phyloP scores from a whole-genome alignment of 306 rosid species.

The Lagenaria siceraria region DNA sequence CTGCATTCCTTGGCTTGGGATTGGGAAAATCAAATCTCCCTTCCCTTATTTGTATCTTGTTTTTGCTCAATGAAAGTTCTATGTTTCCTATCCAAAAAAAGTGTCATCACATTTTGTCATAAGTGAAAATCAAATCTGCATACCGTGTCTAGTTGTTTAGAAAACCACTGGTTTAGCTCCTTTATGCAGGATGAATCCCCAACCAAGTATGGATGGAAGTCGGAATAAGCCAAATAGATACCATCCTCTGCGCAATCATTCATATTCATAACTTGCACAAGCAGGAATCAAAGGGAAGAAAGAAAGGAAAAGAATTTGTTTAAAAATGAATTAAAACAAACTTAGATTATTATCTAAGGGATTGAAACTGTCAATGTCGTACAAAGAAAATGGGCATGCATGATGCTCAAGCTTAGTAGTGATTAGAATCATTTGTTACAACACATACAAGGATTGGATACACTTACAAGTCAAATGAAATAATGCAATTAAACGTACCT shows the following conservation, averaged over 20 bases:
- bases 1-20: neutral
- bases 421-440: neutral
- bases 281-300: neutral
- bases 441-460: neutral
- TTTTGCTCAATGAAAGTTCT: neutral
- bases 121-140: slow-evolving; percentile 7
- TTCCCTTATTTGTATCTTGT: neutral
- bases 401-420: neutral
- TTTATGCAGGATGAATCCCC: slow-evolving; percentile 80
- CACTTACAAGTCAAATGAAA: neutral
- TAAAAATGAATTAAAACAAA: neutral
- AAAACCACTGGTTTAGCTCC: slow-evolving; percentile 93
- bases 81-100: neutral
- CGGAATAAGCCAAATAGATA: slow-evolving; percentile 82
- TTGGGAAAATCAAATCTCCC: neutral
- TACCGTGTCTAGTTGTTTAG: slow-evolving; percentile 90
- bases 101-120: neutral
- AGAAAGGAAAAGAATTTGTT: neutral
- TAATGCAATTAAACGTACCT: neutral
- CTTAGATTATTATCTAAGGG: neutral
- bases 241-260: slow-evolving; percentile 63
- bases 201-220: slow-evolving; percentile 65
- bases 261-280: slow-evolving; percentile 14
- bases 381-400: neutral
- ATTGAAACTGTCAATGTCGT: neutral